Base-by-base conservation (phyloP, 2,329 filamentous ascomycete genomes). In the Neofusicoccum parvum region DNA sequence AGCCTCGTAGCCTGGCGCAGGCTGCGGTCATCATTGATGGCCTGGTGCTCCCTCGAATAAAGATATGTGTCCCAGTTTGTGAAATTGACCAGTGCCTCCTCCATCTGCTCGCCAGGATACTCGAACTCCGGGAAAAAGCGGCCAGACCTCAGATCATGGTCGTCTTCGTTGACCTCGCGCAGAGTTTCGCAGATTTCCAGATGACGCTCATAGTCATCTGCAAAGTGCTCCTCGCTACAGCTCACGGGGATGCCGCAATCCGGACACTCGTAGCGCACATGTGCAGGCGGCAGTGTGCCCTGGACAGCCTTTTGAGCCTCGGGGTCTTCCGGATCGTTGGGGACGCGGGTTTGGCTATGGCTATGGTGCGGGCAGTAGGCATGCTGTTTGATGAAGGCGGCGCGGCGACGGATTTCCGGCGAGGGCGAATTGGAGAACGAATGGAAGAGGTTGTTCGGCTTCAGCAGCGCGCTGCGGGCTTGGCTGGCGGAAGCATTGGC, bases 11-110 rank as follows among this genome's bases (percentile, higher is more conserved):
- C 94, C 79, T 99, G 96, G 67, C 95, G 86, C 88, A 99, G 91
- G 73, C 89, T 90, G 66, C 94, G 87, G 75, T 97, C 94, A 68
- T 93, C 88, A 76, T 99, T 93, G 74, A 99, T 89, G 5, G 96
- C 96, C 70, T 90, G 87, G 73, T 95, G 98, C 72, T 96, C 90
- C 73, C 95, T 86, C 3, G 93, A 96, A 76, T 97, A 99, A 74
- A 99, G 83, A 72, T 96, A 92, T 0, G 95, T 98, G 78, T 99
- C 95, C 95, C 95, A 99, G 78, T 96, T 99, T 49, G 91, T 96
- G 91, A 99, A 94, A 79, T 99, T 99, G 70, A 97, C 88, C 70
- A 95, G 85, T 39, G 93, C 92, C 76, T 97, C 94, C 69, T 97
- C 94, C 76, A 97, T 88, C 80, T 97, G 94, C 64, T 89, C 85